A percentile compares a stretch with the other conserved stretches of the same genome.
Evolutionary conservation across 495 filamentous ascomycete species (phyloP).

Genomic region (Cenococcum geophilum): DNA sequence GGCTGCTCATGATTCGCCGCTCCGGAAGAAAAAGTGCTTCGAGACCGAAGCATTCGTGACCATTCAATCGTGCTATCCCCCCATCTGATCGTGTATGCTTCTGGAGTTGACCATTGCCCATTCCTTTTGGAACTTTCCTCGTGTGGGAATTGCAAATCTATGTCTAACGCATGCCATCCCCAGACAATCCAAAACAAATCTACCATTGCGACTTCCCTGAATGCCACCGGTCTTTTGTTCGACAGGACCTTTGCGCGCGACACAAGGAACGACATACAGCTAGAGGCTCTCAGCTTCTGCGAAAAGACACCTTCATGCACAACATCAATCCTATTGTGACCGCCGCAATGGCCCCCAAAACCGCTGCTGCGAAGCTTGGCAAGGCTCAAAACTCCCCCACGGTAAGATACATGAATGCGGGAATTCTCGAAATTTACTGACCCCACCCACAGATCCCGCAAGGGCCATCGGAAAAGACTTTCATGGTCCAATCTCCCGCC

Average conservation of each 20-base stretch:
- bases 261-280: constrained; percentile 96
- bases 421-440: constrained; percentile 13
- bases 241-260: constrained; percentile 87
- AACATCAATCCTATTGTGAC: constrained; percentile 42
- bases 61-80: no score
- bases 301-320: constrained; percentile 71
- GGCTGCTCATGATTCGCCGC: neutral
- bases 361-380: constrained; percentile 13
- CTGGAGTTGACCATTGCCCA: neutral
- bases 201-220: constrained; percentile 92
- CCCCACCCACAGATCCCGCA: constrained; percentile 16
- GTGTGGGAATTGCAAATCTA: neutral
- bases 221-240: constrained; percentile 84
- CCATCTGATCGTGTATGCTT: neutral
- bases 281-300: constrained; percentile 86
- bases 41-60: no score
- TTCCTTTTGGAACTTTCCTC: neutral
- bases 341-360: constrained; percentile 22
- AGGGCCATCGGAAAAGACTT: constrained; percentile 19
- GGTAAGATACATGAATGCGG: constrained; percentile 21
- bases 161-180: neutral
- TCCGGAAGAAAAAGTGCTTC: constrained; percentile 1
- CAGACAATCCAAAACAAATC: constrained; percentile 84
- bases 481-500: constrained; percentile 27
- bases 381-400: constrained; percentile 24